A percentile compares a stretch with the other conserved stretches of the same genome.
phyloP scores from a whole-genome alignment of 768 basidiomycete genomes.

The Ramaria sp. region DNA sequence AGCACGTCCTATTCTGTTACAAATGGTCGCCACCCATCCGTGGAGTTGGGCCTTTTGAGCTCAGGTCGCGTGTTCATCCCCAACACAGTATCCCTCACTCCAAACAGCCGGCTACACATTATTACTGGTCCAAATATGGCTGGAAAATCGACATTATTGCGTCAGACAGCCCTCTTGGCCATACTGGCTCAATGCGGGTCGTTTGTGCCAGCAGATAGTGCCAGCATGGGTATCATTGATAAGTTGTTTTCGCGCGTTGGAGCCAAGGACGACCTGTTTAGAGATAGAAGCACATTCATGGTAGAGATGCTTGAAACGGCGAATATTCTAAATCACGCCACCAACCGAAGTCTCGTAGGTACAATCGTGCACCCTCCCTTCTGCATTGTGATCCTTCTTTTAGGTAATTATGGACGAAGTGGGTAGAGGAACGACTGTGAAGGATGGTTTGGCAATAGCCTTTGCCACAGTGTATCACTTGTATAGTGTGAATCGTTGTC shows the following conservation, averaged over 20 bases:
- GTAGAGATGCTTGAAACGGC: constrained; percentile 96
- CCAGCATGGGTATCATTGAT: constrained; percentile 78
- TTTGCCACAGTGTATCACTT: constrained; percentile 85
- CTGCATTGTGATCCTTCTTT: not conserved
- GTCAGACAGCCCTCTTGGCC: constrained; percentile 82
- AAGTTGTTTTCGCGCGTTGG: constrained; percentile 90
- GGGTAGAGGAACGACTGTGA: constrained; percentile 89
- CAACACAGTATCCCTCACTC: constrained; percentile 60
- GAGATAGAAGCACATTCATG: constrained; percentile 95
- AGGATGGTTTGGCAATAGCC: constrained; percentile 88
- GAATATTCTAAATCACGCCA: constrained; percentile 79
- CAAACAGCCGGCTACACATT: constrained; percentile 56
- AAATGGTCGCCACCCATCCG: constrained; percentile 86
- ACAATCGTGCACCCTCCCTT: not conserved
- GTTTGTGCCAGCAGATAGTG: constrained; percentile 83
- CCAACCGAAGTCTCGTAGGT: constrained; percentile 68
- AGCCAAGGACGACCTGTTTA: constrained; percentile 88
- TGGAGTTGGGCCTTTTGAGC: constrained; percentile 75
- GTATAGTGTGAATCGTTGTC: constrained; percentile 54
- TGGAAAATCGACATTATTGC: constrained; percentile 86
- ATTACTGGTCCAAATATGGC: constrained; percentile 97
- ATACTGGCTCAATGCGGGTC: constrained; percentile 89
- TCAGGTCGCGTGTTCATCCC: constrained; percentile 73
- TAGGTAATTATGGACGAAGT: constrained; percentile 99
- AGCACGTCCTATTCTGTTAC: constrained; percentile 53